phyloP scores from a whole-genome alignment of 129 eudicot species.

The Ambrosia trifida region DNA sequence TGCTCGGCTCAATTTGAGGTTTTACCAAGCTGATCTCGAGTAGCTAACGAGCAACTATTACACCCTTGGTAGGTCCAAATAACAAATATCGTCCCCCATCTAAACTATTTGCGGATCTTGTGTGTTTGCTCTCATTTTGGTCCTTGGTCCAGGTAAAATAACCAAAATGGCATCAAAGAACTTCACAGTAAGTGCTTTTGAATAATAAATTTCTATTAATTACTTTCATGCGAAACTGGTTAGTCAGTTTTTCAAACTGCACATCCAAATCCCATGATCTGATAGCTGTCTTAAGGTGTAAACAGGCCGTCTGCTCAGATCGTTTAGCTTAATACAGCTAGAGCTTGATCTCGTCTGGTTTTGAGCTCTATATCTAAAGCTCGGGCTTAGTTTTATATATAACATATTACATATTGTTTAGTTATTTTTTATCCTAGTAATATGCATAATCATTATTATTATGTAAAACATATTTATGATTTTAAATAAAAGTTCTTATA shows the following conservation, averaged over 20 bases:
- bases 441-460: too few species aligned
- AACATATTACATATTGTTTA: too few species aligned
- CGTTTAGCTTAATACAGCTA: too few species aligned
- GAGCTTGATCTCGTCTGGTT: neutral
- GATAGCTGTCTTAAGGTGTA: neutral
- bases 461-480: neutral
- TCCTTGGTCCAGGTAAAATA: too few species aligned
- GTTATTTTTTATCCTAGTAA: neutral
- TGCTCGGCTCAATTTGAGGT: too few species aligned
- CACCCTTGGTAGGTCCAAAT: too few species aligned
- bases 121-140: too few species aligned
- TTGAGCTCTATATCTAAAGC: neutral
- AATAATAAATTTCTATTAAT: neutral
- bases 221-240: neutral
- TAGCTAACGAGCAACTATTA: too few species aligned
- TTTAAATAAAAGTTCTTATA: neutral
- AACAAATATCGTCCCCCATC: neutral
- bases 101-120: neutral
- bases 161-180: too few species aligned
- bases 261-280: neutral
- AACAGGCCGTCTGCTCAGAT: neutral
- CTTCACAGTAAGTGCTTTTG: conserved; percentile 74
- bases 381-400: neutral
- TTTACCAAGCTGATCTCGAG: too few species aligned
- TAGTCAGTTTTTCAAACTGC: neutral